These are phyloP conservation scores for Calonectria fujianensis DNA, from an alignment of 2,329 filamentous ascomycete species.

Conservation along the genomic window DNA sequence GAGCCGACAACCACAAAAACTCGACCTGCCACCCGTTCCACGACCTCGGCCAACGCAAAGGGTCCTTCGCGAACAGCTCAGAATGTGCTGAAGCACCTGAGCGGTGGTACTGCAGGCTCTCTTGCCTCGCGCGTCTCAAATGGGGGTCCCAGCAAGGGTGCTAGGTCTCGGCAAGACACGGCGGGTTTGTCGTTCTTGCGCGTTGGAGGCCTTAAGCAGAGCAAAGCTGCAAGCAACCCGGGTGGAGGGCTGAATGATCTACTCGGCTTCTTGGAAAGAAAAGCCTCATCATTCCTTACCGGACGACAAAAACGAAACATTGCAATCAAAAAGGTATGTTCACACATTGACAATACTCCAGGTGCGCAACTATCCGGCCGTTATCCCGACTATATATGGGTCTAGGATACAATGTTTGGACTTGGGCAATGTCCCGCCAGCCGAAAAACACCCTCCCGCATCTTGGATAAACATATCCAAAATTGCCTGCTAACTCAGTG, in stretches of 20 bases:
- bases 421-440: conserved; percentile 45
- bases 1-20: conserved; percentile 55
- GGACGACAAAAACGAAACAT: conserved; percentile 68
- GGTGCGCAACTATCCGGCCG: conserved; percentile 52
- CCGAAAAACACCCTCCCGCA: conserved; percentile 48
- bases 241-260: conserved; percentile 81
- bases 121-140: conserved; percentile 61
- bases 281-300: conserved; percentile 74
- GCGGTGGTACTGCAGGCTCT: conserved; percentile 58
- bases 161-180: conserved; percentile 50
- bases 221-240: conserved; percentile 79
- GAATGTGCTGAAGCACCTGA: conserved; percentile 66
- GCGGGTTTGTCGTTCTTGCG: conserved; percentile 62
- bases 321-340: conserved; percentile 87
- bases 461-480: conserved; percentile 48
- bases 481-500: conserved; percentile 79
- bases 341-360: conserved; percentile 57
- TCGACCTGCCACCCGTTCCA: conserved; percentile 56
- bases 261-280: conserved; percentile 82
- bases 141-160: conserved; percentile 51
- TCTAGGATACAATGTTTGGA: conserved; percentile 48
- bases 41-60: conserved; percentile 42
- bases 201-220: conserved; percentile 79
- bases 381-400: conserved; percentile 46
- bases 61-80: conserved; percentile 63